Evolutionary conservation across 116 monocot genomes (phyloP).

Genomic region (Papilionanthe hybrid): DNA sequence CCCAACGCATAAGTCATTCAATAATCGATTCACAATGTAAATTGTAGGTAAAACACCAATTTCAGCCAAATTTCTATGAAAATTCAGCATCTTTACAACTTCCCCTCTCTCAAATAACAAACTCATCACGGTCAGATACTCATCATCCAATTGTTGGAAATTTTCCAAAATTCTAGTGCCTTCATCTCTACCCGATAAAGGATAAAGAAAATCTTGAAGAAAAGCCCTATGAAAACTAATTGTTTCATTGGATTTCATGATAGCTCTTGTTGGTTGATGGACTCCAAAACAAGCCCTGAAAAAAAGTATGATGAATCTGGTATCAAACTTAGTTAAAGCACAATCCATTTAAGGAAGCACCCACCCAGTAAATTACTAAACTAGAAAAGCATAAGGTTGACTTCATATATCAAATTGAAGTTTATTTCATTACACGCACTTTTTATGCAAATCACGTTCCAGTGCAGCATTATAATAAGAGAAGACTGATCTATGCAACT

Average conservation of each 20-base stretch:
- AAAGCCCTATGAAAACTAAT: neutral
- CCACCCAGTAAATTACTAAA: neutral
- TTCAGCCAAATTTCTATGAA: conserved; percentile 13
- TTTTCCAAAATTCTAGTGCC: conserved; percentile 13
- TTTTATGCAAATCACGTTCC: neutral
- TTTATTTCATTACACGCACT: neutral
- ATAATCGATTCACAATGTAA: conserved; percentile 27
- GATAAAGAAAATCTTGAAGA: neutral
- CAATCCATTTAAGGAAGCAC: neutral
- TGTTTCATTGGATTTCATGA: conserved; percentile 1
- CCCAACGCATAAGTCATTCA: conserved; percentile 31
- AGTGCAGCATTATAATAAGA: neutral
- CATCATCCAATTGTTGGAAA: conserved; percentile 11
- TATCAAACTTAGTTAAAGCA: neutral
- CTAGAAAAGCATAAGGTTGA: neutral
- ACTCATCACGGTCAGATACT: conserved; percentile 16
- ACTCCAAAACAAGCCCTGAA: conserved; percentile 2
- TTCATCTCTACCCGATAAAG: neutral
- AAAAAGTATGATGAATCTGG: neutral
- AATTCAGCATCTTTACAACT: conserved; percentile 10
- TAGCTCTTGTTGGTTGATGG: neutral
- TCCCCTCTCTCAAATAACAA: conserved; percentile 1
- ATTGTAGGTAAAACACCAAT: conserved; percentile 13
- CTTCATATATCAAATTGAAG: neutral
- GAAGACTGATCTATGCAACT: neutral